Evolutionary conservation across 768 basidiomycete genomes (phyloP).

Genomic region (Trametes gibbosa): DNA sequence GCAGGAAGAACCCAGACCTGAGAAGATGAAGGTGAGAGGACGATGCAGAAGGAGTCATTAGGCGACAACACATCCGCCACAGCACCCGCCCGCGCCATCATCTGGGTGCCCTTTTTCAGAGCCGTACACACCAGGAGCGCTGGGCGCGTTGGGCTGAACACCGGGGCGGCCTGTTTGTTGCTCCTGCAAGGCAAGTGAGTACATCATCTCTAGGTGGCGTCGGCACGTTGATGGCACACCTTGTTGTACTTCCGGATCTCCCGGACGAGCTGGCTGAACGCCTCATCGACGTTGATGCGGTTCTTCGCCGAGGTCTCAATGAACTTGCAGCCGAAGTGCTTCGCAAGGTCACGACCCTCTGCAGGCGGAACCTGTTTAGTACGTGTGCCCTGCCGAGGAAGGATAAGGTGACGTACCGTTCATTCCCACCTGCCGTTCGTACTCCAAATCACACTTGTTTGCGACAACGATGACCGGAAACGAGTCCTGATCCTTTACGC

Average conservation of each 20-base stretch:
- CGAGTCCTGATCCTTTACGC: slow-evolving; percentile 94
- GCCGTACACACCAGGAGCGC: slow-evolving; percentile 48
- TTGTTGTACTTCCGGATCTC: slow-evolving; percentile 95
- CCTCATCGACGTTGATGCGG: slow-evolving; percentile 95
- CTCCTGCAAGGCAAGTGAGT: slow-evolving; percentile 43
- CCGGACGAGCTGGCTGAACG: slow-evolving; percentile 88
- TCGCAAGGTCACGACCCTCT: slow-evolving; percentile 98
- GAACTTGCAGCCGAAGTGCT: slow-evolving; percentile 91
- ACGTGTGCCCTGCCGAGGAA: background rate
- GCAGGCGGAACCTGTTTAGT: slow-evolving; percentile 5
- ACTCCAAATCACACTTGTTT: slow-evolving; percentile 97
- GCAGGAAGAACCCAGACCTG: slow-evolving; percentile 14
- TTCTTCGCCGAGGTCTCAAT: slow-evolving; percentile 97
- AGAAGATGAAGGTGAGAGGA: background rate
- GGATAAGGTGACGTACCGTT: slow-evolving; percentile 57
- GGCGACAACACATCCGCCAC: slow-evolving; percentile 62
- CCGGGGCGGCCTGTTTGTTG: slow-evolving; percentile 73
- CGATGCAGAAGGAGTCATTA: no score
- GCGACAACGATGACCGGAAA: slow-evolving; percentile 96
- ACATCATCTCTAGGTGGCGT: background rate
- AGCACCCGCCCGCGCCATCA: slow-evolving; percentile 61
- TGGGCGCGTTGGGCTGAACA: slow-evolving; percentile 44
- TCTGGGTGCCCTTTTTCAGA: slow-evolving; percentile 45
- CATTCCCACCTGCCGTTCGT: slow-evolving; percentile 93
- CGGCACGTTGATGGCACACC: slow-evolving; percentile 42